Percentiles rank a stretch among this genome's conserved stretches.
Conservation (phyloP, 106 monocot genomes). For the Agapanthus africanus region DNA sequence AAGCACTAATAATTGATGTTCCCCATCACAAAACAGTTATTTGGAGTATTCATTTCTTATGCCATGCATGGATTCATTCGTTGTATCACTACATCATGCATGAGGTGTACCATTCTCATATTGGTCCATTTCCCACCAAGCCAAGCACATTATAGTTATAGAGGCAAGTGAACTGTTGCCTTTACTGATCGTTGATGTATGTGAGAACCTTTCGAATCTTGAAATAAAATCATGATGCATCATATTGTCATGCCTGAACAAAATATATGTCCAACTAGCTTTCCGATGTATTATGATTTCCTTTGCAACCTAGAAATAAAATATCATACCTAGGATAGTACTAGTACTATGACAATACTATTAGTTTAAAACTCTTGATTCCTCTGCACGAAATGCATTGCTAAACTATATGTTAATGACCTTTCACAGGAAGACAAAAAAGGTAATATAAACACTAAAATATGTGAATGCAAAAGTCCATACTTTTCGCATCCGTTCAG, state of each 20-base stretch:
- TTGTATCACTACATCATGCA: background rate
- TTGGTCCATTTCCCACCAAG: background rate
- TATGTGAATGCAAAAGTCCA: slow-evolving; percentile 4
- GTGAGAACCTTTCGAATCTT: background rate
- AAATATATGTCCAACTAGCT: background rate
- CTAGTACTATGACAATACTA: background rate
- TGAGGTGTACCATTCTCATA: background rate
- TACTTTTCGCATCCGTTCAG: slow-evolving; percentile 97
- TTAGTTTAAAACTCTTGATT: background rate
- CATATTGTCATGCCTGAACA: too few species aligned
- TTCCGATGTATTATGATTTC: background rate
- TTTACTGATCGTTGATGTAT: background rate
- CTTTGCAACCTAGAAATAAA: background rate
- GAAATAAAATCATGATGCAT: background rate
- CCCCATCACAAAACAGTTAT: too few species aligned
- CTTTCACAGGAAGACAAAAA: background rate
- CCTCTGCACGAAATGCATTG: background rate
- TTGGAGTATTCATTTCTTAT: too few species aligned
- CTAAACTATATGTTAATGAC: background rate
- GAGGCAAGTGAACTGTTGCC: background rate
- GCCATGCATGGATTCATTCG: background rate
- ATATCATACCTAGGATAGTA: background rate
- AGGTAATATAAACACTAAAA: background rate
- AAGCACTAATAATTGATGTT: background rate
- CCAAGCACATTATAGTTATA: background rate